A percentile compares a stretch with the other conserved stretches of the same genome.
Evolutionary conservation across 192 early-diverging fungal species (phyloP).

Genomic region (Entophlyctis helioformis): DNA sequence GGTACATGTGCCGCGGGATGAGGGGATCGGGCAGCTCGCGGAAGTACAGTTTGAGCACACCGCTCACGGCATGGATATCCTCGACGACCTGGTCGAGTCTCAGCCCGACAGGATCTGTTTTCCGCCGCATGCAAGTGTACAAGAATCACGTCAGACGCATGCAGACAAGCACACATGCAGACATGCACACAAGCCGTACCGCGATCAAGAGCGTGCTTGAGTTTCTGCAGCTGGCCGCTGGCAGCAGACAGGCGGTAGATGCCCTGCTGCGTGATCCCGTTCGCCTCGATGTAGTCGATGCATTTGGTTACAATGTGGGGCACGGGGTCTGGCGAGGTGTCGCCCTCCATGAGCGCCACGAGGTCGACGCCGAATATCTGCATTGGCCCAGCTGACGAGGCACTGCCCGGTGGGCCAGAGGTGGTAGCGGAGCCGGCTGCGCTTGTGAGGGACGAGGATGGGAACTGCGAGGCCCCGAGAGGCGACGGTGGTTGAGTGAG

Average conservation of each 20-base stretch:
- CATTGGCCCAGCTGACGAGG: too few species aligned
- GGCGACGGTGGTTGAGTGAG: too few species aligned
- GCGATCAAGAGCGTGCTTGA: conserved; percentile 62
- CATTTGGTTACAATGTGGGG: conserved; percentile 73
- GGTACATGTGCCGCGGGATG: conserved; percentile 55
- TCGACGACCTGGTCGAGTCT: conserved; percentile 48
- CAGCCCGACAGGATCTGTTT: conserved; percentile 45
- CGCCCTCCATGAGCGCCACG: conserved; percentile 8
- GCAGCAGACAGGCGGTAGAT: conserved; percentile 86
- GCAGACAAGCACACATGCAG: neutral
- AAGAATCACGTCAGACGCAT: too few species aligned
- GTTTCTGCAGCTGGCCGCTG: conserved; percentile 57
- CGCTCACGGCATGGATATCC: conserved; percentile 76
- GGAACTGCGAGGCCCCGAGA: too few species aligned
- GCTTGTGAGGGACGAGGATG: too few species aligned
- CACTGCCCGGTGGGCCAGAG: too few species aligned
- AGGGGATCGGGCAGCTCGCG: conserved; percentile 87
- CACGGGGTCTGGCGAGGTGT: conserved; percentile 23
- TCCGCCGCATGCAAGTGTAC: too few species aligned
- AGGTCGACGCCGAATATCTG: too few species aligned
- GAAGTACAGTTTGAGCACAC: conserved; percentile 88
- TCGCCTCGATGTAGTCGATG: conserved; percentile 69
- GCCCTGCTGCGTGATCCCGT: conserved; percentile 44
- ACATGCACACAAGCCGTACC: conserved; percentile 23
- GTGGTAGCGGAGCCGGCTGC: too few species aligned